phyloP scores from a whole-genome alignment of 1,284 basidiomycete species.

The Waitea zeae region DNA sequence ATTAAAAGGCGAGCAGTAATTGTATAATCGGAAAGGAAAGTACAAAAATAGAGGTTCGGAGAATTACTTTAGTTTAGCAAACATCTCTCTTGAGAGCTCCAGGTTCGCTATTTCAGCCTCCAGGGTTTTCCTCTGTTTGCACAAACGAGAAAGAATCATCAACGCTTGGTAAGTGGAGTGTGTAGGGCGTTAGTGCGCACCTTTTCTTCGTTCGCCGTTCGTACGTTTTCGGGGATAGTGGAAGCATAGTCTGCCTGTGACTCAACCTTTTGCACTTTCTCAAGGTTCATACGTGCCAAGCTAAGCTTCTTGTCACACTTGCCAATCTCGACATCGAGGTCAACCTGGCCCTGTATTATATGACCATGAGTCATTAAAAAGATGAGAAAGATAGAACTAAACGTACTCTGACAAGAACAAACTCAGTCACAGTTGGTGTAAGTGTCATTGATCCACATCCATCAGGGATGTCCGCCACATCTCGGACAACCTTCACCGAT shows the following conservation, averaged over 20 bases:
- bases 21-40: too few relatives aligned
- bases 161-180: constrained; percentile 5
- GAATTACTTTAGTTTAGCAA: constrained; percentile 18
- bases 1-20: too few relatives aligned
- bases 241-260: constrained; percentile 60
- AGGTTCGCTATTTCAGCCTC: constrained; percentile 49
- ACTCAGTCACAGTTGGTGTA: constrained; percentile 55
- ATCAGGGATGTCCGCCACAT: constrained; percentile 48
- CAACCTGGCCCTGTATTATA: constrained; percentile 49
- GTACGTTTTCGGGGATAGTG: constrained; percentile 66
- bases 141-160: constrained; percentile 13
- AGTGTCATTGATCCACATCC: constrained; percentile 83
- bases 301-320: constrained; percentile 82
- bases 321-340: constrained; percentile 68
- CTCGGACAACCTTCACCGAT: constrained; percentile 24
- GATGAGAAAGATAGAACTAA: neutral
- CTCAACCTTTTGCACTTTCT: constrained; percentile 66
- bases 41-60: too few relatives aligned
- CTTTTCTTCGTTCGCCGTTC: constrained; percentile 64
- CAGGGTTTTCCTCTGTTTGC: constrained; percentile 39
- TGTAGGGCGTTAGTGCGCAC: constrained; percentile 22
- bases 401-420: constrained; percentile 73
- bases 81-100: constrained; percentile 41
- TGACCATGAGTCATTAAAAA: neutral
- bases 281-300: constrained; percentile 47